These are phyloP conservation scores for Pythium diclinum DNA, from an alignment of 352 stramenopile genomes.

Conservation along the genomic window DNA sequence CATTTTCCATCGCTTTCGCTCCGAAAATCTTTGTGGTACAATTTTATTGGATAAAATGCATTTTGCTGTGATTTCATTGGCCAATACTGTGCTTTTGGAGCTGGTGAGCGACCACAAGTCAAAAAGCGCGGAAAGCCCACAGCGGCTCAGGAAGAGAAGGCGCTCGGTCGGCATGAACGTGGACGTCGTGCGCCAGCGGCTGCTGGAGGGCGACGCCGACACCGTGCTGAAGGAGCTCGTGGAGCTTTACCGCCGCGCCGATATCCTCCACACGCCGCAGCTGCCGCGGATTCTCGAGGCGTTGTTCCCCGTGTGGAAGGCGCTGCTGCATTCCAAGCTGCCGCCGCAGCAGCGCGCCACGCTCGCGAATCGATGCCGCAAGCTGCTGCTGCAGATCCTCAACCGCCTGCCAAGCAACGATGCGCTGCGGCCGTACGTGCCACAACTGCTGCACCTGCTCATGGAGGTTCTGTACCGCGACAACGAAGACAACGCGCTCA, in stretches of 20 bases:
- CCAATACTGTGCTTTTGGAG: background rate
- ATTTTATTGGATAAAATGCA: slow-evolving; percentile 23
- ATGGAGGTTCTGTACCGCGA: slow-evolving; percentile 94
- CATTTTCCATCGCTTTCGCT: slow-evolving; percentile 5
- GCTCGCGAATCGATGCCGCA: slow-evolving; percentile 85
- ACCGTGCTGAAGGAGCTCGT: slow-evolving; percentile 80
- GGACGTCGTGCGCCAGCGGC: slow-evolving; percentile 82
- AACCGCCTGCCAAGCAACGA: slow-evolving; percentile 95
- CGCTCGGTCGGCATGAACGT: slow-evolving; percentile 66
- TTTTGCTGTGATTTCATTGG: slow-evolving; percentile 22
- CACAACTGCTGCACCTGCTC: slow-evolving; percentile 88
- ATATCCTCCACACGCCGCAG: slow-evolving; percentile 89
- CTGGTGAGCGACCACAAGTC: slow-evolving; percentile 25
- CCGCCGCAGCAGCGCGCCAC: slow-evolving; percentile 74
- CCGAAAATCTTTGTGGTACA: slow-evolving; percentile 7
- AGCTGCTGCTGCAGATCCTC: slow-evolving; percentile 93
- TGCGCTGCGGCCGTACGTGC: slow-evolving; percentile 91
- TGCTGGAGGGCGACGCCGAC: slow-evolving; percentile 73
- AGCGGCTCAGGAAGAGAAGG: slow-evolving; percentile 1
- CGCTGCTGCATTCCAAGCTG: slow-evolving; percentile 75
- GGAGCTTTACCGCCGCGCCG: slow-evolving; percentile 82
- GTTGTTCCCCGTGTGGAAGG: slow-evolving; percentile 89
- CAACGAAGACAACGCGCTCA: slow-evolving; percentile 96
- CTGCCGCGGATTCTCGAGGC: slow-evolving; percentile 88
- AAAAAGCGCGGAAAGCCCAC: slow-evolving; percentile 30